These are phyloP conservation scores for Coemansia sp. DNA, from an alignment of 371 early-diverging fungal species.

Conservation along the genomic window DNA sequence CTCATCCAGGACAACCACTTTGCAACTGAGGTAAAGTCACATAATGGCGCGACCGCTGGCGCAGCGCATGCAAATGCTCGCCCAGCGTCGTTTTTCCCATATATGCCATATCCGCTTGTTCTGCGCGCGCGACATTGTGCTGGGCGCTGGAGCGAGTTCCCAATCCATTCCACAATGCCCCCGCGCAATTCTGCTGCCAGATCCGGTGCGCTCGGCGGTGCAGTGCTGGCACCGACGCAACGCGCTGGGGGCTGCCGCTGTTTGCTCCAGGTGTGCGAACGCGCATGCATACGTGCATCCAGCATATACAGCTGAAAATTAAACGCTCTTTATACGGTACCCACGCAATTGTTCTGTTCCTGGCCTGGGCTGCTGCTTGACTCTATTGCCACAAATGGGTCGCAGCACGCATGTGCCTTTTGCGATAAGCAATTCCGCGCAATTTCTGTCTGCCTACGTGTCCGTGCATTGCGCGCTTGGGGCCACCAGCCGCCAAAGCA, in stretches of 20 bases:
- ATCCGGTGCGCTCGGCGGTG: background rate
- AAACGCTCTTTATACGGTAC: background rate
- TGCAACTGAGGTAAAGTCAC: constrained; percentile 59
- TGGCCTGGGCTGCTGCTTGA: background rate
- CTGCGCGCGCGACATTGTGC: constrained; percentile 1
- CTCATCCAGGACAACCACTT: constrained; percentile 66
- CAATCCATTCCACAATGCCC: background rate
- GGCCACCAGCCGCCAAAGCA: background rate
- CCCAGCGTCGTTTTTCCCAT: constrained; percentile 8
- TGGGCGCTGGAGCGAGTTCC: background rate
- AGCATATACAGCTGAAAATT: constrained; percentile 5
- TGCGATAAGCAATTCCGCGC: background rate
- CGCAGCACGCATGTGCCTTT: background rate
- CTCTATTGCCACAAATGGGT: constrained; percentile 1
- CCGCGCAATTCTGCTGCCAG: too few species aligned
- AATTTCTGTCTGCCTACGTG: background rate
- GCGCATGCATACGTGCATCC: constrained; percentile 1
- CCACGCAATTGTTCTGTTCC: background rate
- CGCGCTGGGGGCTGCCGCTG: background rate
- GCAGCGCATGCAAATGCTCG: background rate
- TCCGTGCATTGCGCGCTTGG: constrained; percentile 1
- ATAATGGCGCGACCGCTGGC: background rate
- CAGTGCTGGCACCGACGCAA: too few species aligned
- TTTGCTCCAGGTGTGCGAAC: background rate
- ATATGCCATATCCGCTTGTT: constrained; percentile 8